Evolutionary conservation across 345 rosid species (phyloP), one percentile per base, ranked within the genome.

Genomic region (Viola odorata): DNA sequence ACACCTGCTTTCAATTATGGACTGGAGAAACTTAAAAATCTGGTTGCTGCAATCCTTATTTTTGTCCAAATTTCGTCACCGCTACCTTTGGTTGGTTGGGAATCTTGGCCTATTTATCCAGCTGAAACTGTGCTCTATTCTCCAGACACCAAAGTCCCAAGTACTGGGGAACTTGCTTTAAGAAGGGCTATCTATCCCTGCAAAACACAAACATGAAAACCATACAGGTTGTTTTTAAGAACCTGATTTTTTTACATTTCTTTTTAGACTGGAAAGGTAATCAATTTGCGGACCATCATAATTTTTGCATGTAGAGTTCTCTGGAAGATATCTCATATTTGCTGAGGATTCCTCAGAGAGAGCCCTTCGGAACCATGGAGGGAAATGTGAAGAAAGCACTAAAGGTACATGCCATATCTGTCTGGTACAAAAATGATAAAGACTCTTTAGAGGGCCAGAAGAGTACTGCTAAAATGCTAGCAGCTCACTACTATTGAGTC

Each of bases 301-400:
- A 38, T 44, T 53, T 45, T 59, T 71, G 51, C 56, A 62, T 67
- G 17, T 73, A 91, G 98, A 82, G 80, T 66, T 82, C 96, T 6
- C 72, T 91, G 77, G 98, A 91, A 74, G 98, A 91, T 62, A 80
- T 89, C 58, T 92, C 96, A 6, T 89, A 85, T 69, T 80, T 92
- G 82, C 77, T 89, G 11, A 87, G 96, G 68, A 92, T 92, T 74
- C 96, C 98, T 6, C 98, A 92, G 61, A 83, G 98, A 68, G 89
- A 92, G 74, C 96, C 98, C 66, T 92, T 85, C 16, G 91, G 96
- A 79, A 87, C 96, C 38, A 92, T 87, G 98, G 96, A 87, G 82
- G 81, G 87, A 57, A 89, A 89, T 74, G 98, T 87, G 45, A 89
- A 89, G 79, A 92, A 89, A 79, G 95, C 98, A 38, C 77, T 89